phyloP scores from a whole-genome alignment of 2,329 filamentous ascomycete genomes.

The Biscogniauxia sp. region DNA sequence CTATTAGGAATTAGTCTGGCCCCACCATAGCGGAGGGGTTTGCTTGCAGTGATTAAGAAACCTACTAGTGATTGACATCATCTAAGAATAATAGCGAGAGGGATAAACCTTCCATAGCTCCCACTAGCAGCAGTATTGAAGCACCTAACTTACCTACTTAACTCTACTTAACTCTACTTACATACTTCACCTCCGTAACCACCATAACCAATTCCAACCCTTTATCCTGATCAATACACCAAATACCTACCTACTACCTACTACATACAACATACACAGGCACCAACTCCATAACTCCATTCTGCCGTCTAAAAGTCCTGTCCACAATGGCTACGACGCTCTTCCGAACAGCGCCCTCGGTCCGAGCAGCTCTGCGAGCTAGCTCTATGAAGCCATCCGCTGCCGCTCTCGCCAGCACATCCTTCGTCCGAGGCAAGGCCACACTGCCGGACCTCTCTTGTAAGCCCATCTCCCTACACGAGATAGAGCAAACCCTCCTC shows the following conservation, averaged over 20 bases:
- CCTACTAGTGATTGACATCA: constrained; percentile 1
- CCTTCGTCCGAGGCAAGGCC: constrained; percentile 82
- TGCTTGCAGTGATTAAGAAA: background rate
- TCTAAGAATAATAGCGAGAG: background rate
- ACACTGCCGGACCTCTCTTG: constrained; percentile 87
- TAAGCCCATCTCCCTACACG: constrained; percentile 39
- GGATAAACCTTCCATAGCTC: background rate
- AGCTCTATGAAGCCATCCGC: constrained; percentile 57
- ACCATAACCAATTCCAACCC: too few relatives aligned
- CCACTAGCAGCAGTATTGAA: too few relatives aligned
- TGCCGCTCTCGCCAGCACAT: constrained; percentile 67
- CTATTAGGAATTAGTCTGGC: background rate
- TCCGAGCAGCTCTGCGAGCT: constrained; percentile 70
- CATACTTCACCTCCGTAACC: too few relatives aligned
- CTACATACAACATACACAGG: too few relatives aligned
- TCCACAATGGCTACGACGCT: constrained; percentile 82
- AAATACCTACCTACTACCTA: too few relatives aligned
- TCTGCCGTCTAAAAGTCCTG: constrained; percentile 21
- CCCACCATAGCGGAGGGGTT: background rate
- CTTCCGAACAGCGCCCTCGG: constrained; percentile 65
- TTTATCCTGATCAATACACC: too few relatives aligned
- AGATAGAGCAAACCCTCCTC: background rate
- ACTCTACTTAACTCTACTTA: too few relatives aligned
- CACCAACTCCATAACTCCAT: background rate
- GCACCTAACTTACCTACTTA: too few relatives aligned